A percentile compares a stretch with the other conserved stretches of the same genome.
phyloP scores from a whole-genome alignment of 2,329 filamentous ascomycete species.

The Knufia fluminis region DNA sequence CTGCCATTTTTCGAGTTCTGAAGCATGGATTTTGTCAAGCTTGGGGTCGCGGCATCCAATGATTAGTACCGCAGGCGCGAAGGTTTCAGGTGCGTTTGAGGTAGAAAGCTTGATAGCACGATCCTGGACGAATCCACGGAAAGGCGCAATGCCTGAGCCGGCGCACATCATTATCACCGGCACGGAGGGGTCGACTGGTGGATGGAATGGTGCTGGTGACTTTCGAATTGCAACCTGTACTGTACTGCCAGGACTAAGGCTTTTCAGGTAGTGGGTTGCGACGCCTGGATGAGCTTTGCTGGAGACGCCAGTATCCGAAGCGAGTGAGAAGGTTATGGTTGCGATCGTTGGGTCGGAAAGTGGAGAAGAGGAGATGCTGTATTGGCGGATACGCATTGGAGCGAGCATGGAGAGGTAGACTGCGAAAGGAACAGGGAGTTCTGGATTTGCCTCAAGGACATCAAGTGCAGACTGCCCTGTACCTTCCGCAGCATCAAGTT shows the following conservation, averaged over 20 bases:
- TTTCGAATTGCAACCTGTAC: conserved; percentile 29
- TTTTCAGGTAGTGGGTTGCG: conserved; percentile 51
- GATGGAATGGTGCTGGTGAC: conserved; percentile 30
- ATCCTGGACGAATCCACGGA: not conserved
- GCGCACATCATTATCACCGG: conserved; percentile 34
- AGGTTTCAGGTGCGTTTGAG: conserved; percentile 27
- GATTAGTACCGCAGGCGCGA: conserved; percentile 57
- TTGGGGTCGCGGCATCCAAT: conserved; percentile 51
- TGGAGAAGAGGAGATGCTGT: conserved; percentile 69
- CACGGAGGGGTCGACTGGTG: conserved; percentile 27
- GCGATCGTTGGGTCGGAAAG: conserved; percentile 48
- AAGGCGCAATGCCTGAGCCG: conserved; percentile 15
- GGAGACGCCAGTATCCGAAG: too few relatives aligned
- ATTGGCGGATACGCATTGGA: conserved; percentile 69
- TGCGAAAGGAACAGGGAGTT: conserved; percentile 53
- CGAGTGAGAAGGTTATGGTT: conserved; percentile 60
- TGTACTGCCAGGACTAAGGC: conserved; percentile 27
- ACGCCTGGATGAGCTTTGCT: conserved; percentile 53
- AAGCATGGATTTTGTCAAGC: conserved; percentile 51
- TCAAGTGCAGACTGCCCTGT: conserved; percentile 45
- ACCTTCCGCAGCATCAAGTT: not conserved
- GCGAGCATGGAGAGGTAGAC: conserved; percentile 63
- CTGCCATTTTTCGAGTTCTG: conserved; percentile 47
- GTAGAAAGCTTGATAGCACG: not conserved
- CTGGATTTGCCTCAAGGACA: conserved; percentile 55